These are phyloP conservation scores for Aspergillus ochraceoroseus DNA, from an alignment of 2,329 filamentous ascomycete genomes.

Conservation along the genomic window DNA sequence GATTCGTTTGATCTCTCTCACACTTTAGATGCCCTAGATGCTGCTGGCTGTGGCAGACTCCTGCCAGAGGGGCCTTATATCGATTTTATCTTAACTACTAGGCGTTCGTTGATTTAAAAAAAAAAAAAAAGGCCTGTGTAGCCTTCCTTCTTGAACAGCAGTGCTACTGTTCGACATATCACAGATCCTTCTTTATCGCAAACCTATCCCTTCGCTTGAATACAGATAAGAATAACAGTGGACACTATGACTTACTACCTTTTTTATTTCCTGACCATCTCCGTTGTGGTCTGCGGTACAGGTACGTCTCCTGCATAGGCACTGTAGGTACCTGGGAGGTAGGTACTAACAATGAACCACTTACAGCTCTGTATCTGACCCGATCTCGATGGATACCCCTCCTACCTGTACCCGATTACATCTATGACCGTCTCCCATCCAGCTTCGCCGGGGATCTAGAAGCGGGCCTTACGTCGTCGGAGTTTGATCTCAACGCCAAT, in stretches of 20 bases:
- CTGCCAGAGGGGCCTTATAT: slow-evolving; percentile 9
- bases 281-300: slow-evolving; percentile 66
- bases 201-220: slow-evolving; percentile 3
- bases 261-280: slow-evolving; percentile 70
- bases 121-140: too few species aligned
- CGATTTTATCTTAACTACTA: not conserved
- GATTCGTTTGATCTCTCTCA: not conserved
- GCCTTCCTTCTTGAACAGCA: not conserved
- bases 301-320: slow-evolving; percentile 45
- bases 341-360: not conserved
- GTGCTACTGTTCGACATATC: not conserved
- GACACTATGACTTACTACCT: slow-evolving; percentile 66
- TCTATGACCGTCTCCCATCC: slow-evolving; percentile 72
- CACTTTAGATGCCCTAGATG: slow-evolving; percentile 10
- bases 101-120: not conserved
- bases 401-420: slow-evolving; percentile 60
- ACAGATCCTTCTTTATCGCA: slow-evolving; percentile 3
- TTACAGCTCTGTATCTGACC: slow-evolving; percentile 68
- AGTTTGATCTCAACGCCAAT: slow-evolving; percentile 79
- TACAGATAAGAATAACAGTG: not conserved
- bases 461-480: slow-evolving; percentile 73
- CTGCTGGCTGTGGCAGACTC: slow-evolving; percentile 11
- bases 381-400: slow-evolving; percentile 70
- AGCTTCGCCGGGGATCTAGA: slow-evolving; percentile 82
- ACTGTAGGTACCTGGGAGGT: not conserved